Base-by-base conservation (phyloP, 1,284 basidiomycete species). In the Cerioporus squamosus region DNA sequence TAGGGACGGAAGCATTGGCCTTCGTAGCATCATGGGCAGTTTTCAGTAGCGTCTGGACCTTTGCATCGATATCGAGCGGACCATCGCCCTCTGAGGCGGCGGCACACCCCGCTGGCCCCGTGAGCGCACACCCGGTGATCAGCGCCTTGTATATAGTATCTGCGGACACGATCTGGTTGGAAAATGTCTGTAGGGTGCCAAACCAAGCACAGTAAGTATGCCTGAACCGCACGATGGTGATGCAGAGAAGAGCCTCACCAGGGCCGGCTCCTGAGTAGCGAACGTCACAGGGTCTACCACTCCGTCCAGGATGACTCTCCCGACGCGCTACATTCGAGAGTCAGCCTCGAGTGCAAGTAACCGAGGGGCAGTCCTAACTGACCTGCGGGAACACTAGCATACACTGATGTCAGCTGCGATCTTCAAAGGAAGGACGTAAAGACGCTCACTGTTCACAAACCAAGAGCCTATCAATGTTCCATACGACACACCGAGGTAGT, bases 401-500 rank as follows among this genome's bases (percentile, higher is more conserved):
- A 36, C n/a, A 47, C n/a, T 5, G 9, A n/a, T 5, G 5, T 42
- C 7, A 26, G 17, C n/a, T 3, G 5, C 17, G 15, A 3, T 15
- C 3, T n/a, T 12, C 14, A 8, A 23, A 4, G 18, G 3, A 3
- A 29, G 20, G 17, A 15, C 26, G 9, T 9, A 22, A 20, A 6
- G 7, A 9, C 12, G 36, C 49, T 42, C 38, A 51, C 49, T 51
- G 38, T 66, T 63, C 2, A 65, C 49, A 12, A 66, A 48, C 56
- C 61, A 65, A 6, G 56, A 44, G 2, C 61, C 66, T 5, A 67
- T 38, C 1, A 65, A 12, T 0, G 61, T 57, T 6, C 64, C 64
- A 40, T 67, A 63, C 18, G 59, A 63, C 7, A 55, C 26, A 0
- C 64, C 66, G 5, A 44, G n/a, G 22, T 54, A 67, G 44, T 65